Percentiles rank a stretch among this genome's conserved stretches.
phyloP scores from a whole-genome alignment of 371 early-diverging fungal genomes.

The Apophysomyces sp. region DNA sequence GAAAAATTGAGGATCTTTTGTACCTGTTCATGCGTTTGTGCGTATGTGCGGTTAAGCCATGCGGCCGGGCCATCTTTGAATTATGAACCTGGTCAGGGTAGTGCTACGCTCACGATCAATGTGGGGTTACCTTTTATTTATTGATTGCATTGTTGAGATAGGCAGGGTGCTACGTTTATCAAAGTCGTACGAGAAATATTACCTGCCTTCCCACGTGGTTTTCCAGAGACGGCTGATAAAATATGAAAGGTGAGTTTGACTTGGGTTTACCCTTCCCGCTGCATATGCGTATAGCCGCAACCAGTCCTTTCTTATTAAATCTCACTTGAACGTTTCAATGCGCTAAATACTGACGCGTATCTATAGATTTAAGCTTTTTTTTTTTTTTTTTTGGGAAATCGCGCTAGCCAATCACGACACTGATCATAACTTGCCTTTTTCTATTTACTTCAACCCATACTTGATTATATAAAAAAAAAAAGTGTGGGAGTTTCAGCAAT shows the following conservation, averaged over 20 bases:
- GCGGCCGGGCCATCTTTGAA: background rate
- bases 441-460: too few species aligned
- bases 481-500: too few species aligned
- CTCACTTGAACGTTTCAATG: too few species aligned
- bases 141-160: background rate
- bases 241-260: background rate
- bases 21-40: background rate
- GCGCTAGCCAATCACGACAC: too few species aligned
- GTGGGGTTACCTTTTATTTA: constrained; percentile 1
- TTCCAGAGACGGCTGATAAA: background rate
- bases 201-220: background rate
- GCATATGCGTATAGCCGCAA: too few species aligned
- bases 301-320: too few species aligned
- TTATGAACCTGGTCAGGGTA: background rate
- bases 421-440: too few species aligned
- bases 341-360: too few species aligned
- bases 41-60: background rate
- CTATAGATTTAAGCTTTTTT: too few species aligned
- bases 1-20: background rate
- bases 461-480: too few species aligned
- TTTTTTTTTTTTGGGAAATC: too few species aligned
- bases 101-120: constrained; percentile 1
- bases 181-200: background rate
- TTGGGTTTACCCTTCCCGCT: too few species aligned
- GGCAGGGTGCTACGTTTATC: background rate